Evolutionary conservation across 495 filamentous ascomycete species (phyloP), one percentile per base, ranked within the genome.

Genomic region (Chaetomidium leptoderma): DNA sequence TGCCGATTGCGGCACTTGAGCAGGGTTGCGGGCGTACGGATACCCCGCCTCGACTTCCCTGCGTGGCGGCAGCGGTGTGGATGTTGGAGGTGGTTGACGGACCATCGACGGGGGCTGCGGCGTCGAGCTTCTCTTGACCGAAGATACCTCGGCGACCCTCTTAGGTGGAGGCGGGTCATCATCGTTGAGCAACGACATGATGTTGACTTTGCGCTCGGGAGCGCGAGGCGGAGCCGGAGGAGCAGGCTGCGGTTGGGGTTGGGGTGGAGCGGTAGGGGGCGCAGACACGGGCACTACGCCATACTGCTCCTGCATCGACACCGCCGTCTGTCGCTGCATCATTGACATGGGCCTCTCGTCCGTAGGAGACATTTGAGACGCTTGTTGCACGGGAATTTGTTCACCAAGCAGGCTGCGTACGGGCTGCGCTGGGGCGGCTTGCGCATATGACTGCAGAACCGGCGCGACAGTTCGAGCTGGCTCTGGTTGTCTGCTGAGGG

Each of bases 141-240:
- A 52, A 30, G 73, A 57, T 11, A 77, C 65, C 19, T 80, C 76
- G 47, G 42, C 46, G 24, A 77, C 60, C 49, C 77, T 67, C 64
- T 77, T 78, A 0, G 74, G 74, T 9, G 64, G 73, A 11, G 75
- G 66, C 11, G 75, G 70, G n/a, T 71, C 69, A 23, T 78, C 77
- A 39, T 78, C 73, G 59, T 79, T 79, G 21, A 79, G 63, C 45
- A 79, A 63, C n/a, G 75, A 72, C 71, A 78, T 76, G 51, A 79
- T 78, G 48, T 74, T 78, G 6, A 69, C 74, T 58, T 78, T 78
- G n/a, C 72, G 64, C 58, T 75, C 71, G 0, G 72, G 61, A 3
- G 71, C 66, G 14, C 70, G 72, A 24, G 72, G 37, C 2, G 71
- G 58, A 4, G 71, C 45, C 36, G 71, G 47, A n/a, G n/a, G n/a